phyloP scores from a whole-genome alignment of 306 rosid genomes.

The Gillenia trifoliata region DNA sequence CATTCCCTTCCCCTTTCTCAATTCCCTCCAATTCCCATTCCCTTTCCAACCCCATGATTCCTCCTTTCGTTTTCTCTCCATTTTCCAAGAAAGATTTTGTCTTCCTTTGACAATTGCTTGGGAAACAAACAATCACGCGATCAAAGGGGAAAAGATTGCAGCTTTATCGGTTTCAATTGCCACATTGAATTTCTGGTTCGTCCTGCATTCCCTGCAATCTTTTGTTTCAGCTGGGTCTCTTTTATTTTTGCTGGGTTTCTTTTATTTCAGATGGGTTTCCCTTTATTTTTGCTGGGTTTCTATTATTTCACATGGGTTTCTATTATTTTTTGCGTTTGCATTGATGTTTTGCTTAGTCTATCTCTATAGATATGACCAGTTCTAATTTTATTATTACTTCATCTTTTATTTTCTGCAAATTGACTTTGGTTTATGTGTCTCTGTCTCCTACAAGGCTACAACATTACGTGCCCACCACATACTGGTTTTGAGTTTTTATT shows the following conservation, averaged over 20 bases:
- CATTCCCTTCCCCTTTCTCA: conserved; percentile 28
- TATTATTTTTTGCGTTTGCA: conserved; percentile 4
- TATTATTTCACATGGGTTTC: not conserved
- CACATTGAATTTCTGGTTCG: conserved; percentile 41
- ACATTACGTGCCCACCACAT: conserved; percentile 43
- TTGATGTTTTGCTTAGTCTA: conserved; percentile 2
- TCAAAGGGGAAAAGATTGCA: conserved; percentile 11
- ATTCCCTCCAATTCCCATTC: conserved; percentile 38
- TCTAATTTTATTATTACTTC: not conserved
- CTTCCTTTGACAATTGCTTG: conserved; percentile 12
- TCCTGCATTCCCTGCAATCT: conserved; percentile 14
- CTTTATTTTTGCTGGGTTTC: not conserved
- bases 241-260: not conserved
- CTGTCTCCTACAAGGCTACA: conserved; percentile 16
- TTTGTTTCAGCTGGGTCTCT: not conserved
- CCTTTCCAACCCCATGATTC: conserved; percentile 23
- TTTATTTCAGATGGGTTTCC: not conserved
- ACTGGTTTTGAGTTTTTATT: conserved; percentile 9
- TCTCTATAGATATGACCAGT: not conserved
- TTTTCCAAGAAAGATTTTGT: conserved; percentile 10
- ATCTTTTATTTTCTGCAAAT: not conserved
- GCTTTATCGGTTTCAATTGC: not conserved
- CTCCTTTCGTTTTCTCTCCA: conserved; percentile 16
- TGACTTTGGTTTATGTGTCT: conserved; percentile 21
- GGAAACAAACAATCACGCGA: conserved; percentile 8